These are phyloP conservation scores for Beauveria sp. DNA, from an alignment of 2,329 filamentous ascomycete species.

Conservation along the genomic window DNA sequence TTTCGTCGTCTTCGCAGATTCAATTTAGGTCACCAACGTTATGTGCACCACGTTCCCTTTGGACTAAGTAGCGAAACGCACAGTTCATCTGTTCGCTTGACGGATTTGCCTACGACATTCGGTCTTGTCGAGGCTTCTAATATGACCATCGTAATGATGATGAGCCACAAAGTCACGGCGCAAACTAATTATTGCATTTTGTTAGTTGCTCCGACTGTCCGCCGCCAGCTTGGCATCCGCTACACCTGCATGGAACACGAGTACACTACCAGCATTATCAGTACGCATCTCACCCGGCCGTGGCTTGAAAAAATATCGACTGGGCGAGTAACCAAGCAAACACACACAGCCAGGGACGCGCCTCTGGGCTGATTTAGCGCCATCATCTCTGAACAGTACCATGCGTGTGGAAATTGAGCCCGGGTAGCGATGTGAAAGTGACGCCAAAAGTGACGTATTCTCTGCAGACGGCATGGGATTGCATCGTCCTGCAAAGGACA, in stretches of 20 bases:
- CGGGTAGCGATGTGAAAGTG: no score
- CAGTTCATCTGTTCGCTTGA: no score
- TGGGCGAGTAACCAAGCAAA: no score
- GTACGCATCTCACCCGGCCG: background rate
- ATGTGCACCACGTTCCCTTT: background rate
- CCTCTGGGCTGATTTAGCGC: background rate
- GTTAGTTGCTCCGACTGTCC: background rate
- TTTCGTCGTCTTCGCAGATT: background rate
- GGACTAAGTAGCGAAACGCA: no score
- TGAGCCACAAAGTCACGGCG: no score
- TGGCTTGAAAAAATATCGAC: no score
- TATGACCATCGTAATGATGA: no score
- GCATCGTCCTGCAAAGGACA: background rate
- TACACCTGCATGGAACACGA: background rate
- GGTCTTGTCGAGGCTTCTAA: no score
- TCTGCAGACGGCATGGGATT: background rate
- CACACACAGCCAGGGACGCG: background rate
- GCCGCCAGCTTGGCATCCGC: background rate
- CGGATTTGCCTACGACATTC: no score
- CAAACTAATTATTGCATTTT: no score
- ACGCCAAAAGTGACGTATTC: background rate
- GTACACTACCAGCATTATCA: background rate
- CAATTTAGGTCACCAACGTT: background rate
- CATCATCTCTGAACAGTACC: background rate
- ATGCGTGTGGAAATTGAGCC: background rate